A percentile compares a stretch with the other conserved stretches of the same genome.
Evolutionary conservation across 2,329 filamentous ascomycete species (phyloP).

Genomic region (Mariannaea elegans): DNA sequence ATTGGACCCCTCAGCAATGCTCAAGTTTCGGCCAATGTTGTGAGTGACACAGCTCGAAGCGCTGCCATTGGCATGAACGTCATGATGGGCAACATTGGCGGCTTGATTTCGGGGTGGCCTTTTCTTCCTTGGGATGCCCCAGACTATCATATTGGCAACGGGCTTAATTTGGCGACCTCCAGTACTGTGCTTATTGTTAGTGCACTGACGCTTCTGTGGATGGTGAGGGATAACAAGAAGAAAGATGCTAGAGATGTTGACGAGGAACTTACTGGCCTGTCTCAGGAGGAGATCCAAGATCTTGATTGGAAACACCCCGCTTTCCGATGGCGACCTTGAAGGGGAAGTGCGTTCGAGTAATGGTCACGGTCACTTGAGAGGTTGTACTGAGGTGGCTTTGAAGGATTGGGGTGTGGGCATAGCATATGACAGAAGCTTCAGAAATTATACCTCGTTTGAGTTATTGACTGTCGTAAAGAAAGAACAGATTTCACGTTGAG

Average conservation of each 20-base stretch:
- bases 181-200: constrained; percentile 61
- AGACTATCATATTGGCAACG: constrained; percentile 74
- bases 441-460: too few relatives aligned
- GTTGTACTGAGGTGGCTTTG: too few relatives aligned
- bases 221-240: constrained; percentile 66
- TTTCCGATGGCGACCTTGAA: constrained; percentile 62
- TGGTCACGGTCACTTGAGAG: too few relatives aligned
- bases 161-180: constrained; percentile 69
- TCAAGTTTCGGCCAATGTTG: constrained; percentile 73
- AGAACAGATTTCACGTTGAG: too few relatives aligned
- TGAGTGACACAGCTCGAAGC: constrained; percentile 74
- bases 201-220: constrained; percentile 63
- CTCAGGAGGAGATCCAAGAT: constrained; percentile 62
- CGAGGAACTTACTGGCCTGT: constrained; percentile 61
- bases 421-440: too few relatives aligned
- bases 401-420: too few relatives aligned
- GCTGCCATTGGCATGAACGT: constrained; percentile 71
- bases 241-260: constrained; percentile 40
- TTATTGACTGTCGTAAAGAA: too few relatives aligned
- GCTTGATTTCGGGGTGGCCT: constrained; percentile 69
- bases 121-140: constrained; percentile 70
- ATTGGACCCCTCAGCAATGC: constrained; percentile 73
- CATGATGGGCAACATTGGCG: constrained; percentile 77
- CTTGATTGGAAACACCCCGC: constrained; percentile 73
- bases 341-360: not conserved